Evolutionary conservation across 768 basidiomycete genomes (phyloP).

Genomic region (Termitomyces sp.): DNA sequence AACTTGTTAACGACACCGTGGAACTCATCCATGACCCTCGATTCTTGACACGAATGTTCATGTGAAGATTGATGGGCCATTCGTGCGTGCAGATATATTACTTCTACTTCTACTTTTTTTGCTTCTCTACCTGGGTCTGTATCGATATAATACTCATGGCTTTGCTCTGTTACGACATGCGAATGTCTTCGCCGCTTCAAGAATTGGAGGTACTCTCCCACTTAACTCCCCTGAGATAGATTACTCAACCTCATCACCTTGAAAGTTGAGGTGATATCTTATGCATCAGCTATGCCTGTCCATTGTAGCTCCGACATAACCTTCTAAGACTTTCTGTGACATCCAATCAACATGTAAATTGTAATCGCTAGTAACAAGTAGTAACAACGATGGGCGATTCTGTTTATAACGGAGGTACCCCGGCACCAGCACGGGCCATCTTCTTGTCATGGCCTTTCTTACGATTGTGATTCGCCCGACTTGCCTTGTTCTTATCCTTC

Average conservation of each 20-base stretch:
- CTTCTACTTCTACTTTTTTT: neutral
- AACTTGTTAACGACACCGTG: constrained; percentile 57
- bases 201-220: neutral
- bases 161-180: neutral
- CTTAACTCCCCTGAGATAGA: neutral
- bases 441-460: constrained; percentile 90
- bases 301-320: neutral
- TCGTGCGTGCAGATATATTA: neutral
- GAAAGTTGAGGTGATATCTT: no score
- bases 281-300: neutral
- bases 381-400: no score
- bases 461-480: constrained; percentile 66
- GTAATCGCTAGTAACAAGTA: no score
- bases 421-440: constrained; percentile 65
- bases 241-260: neutral
- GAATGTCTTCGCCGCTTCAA: neutral
- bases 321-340: neutral
- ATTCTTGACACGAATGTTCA: constrained; percentile 49
- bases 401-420: constrained; percentile 15
- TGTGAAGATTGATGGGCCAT: constrained; percentile 1
- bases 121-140: neutral
- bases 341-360: neutral
- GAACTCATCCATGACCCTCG: constrained; percentile 58
- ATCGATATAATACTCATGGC: neutral
- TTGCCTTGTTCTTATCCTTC: constrained; percentile 78